A percentile compares a stretch with the other conserved stretches of the same genome.
phyloP scores from a whole-genome alignment of 2,329 filamentous ascomycete genomes.

The Fusarium temperatum region DNA sequence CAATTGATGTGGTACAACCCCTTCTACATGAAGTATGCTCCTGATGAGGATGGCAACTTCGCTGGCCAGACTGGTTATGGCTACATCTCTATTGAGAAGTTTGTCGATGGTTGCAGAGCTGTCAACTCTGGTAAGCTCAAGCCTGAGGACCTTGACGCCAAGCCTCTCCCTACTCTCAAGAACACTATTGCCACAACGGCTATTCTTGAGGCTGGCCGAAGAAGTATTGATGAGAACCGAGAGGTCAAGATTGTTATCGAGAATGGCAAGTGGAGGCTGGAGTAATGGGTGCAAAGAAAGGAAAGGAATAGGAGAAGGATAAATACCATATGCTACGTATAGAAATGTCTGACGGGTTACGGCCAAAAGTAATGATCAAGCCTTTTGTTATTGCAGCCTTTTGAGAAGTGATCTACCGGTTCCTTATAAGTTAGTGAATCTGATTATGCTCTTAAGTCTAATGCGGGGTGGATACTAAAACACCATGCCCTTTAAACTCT shows the following conservation, averaged over 20 bases:
- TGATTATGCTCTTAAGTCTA: neutral
- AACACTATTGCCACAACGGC: slow-evolving; percentile 94
- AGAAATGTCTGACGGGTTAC: slow-evolving; percentile 19
- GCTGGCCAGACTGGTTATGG: slow-evolving; percentile 90
- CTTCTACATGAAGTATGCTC: slow-evolving; percentile 95
- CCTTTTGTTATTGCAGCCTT: neutral
- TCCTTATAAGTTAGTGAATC: neutral
- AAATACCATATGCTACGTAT: slow-evolving; percentile 12
- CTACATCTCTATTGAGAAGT: slow-evolving; percentile 95
- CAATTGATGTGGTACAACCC: slow-evolving; percentile 89
- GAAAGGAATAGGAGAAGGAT: neutral
- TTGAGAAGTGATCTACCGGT: neutral
- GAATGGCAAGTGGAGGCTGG: slow-evolving; percentile 73
- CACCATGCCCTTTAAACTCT: slow-evolving; percentile 2
- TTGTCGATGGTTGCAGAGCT: slow-evolving; percentile 84
- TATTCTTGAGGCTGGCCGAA: slow-evolving; percentile 86
- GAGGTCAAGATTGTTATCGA: slow-evolving; percentile 77
- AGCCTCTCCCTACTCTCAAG: slow-evolving; percentile 82
- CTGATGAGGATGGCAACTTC: slow-evolving; percentile 95
- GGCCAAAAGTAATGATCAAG: slow-evolving; percentile 29
- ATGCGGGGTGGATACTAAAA: slow-evolving; percentile 26
- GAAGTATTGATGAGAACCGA: slow-evolving; percentile 83
- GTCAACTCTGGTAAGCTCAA: slow-evolving; percentile 79
- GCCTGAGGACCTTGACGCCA: slow-evolving; percentile 79
- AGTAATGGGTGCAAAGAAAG: slow-evolving; percentile 44